Base-by-base conservation (phyloP, 2,329 filamentous ascomycete genomes). In the Fusarium sp. region DNA sequence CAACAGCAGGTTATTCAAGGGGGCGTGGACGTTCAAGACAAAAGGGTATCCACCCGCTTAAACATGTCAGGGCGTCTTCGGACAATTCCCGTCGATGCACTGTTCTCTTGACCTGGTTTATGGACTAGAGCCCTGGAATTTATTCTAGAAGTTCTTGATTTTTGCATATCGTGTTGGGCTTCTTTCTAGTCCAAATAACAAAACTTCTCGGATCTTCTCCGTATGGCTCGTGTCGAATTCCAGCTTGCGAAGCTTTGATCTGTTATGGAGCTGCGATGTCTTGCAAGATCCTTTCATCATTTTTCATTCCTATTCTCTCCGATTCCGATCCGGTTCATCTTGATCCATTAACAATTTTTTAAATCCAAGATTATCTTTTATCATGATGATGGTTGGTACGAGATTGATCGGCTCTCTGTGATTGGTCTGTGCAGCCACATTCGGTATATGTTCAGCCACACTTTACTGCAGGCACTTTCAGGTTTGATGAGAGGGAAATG, bases 381-480 rank as follows among this genome's bases (percentile, higher is more conserved):
- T 28, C 26, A 28, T 28, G 26, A 9, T 20, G 18, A 54, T 66
- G 48, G 46, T 40, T 24, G 18, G 15, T 40, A 33, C 28, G 31
- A 50, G 53, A 68, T 66, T 56, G 50, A 62, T 55, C 36, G 9
- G 22, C 18, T 31, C 14, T 40, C 18, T 11, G 7, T 58, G 18
- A 60, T 69, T 71, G 68, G 64, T 6, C 3, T 5, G 58, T 57
- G 66, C 66, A 72, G 69, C 69, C 69, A 72, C 69, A 62, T 39
- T 54, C 49, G 44, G 62, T 26, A 54, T 14, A 40, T 50, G 38
- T 42, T 33, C 55, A 72, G 69, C 69, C 69, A 72, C 69, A 69
- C 22, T 18, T 31, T 40, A 22, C 33, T 48, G 38, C 54, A 54
- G 42, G 36, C 66, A 50, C 57, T 58, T 52, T 45, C 28, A 44